A percentile compares a stretch with the other conserved stretches of the same genome.
Evolutionary conservation across 2,329 filamentous ascomycete species (phyloP).

Genomic region (Cyphellophora attinorum): DNA sequence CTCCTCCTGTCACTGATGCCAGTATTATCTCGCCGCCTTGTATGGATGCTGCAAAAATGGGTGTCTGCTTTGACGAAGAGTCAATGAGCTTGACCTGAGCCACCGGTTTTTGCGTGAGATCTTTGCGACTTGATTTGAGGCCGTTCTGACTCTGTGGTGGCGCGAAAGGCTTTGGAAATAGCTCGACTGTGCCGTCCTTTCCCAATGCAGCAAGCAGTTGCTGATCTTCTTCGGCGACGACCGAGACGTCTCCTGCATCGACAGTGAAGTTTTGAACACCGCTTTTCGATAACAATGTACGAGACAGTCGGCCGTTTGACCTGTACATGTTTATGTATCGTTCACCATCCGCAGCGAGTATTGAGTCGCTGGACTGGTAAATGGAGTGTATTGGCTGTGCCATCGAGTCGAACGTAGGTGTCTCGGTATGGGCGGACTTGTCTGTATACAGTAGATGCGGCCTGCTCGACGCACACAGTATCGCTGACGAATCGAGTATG

Average conservation of each 20-base stretch:
- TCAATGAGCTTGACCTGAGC: conserved; percentile 34
- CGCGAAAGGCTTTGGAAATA: conserved; percentile 40
- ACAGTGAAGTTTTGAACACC: conserved; percentile 33
- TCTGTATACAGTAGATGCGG: conserved; percentile 36
- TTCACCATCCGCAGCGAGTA: conserved; percentile 40
- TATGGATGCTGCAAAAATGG: conserved; percentile 34
- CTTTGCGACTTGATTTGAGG: conserved; percentile 21
- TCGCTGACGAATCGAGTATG: conserved; percentile 15
- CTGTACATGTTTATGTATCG: conserved; percentile 43
- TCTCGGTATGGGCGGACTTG: conserved; percentile 25
- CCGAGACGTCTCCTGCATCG: conserved; percentile 20
- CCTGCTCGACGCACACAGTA: conserved; percentile 42
- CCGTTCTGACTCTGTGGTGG: conserved; percentile 22
- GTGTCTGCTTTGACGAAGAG: conserved; percentile 32
- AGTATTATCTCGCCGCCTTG: conserved; percentile 36
- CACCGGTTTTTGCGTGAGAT: conserved; percentile 34
- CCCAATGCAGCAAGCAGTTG: conserved; percentile 38
- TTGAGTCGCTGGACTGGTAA: conserved; percentile 32
- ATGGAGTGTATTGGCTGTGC: conserved; percentile 39
- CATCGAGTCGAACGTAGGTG: conserved; percentile 37
- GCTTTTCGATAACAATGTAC: conserved; percentile 39
- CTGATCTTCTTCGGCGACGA: conserved; percentile 17
- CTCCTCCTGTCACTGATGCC: conserved; percentile 39
- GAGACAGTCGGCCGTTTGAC: conserved; percentile 30
- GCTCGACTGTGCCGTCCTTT: conserved; percentile 37